phyloP scores from a whole-genome alignment of 2,329 filamentous ascomycete genomes.

The Dothistroma septosporum region DNA sequence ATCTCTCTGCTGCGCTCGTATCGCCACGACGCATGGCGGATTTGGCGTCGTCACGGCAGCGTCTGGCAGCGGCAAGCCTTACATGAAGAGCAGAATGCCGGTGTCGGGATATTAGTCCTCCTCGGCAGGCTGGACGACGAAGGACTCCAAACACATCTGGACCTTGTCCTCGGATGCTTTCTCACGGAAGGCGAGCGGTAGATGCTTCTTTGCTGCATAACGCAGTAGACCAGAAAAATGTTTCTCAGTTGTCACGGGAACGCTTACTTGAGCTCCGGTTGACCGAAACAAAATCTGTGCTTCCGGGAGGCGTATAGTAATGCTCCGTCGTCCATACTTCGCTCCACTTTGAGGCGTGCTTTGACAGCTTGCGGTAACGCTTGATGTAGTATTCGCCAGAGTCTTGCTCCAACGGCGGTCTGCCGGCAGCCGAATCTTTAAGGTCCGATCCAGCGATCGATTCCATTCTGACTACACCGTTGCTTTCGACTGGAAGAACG shows the following conservation, averaged over 20 bases:
- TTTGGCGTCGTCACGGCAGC: neutral
- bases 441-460: neutral
- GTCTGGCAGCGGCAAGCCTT: neutral
- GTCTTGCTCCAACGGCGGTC: neutral
- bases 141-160: too few species aligned
- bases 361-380: neutral
- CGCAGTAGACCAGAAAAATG: too few species aligned
- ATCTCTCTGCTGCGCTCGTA: neutral
- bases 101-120: too few species aligned
- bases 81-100: too few species aligned
- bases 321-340: conserved; percentile 1
- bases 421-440: too few species aligned
- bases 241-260: neutral
- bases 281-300: neutral
- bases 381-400: neutral
- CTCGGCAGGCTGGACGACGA: too few species aligned
- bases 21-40: neutral
- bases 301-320: neutral
- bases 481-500: neutral
- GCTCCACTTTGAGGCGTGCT: neutral
- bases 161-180: too few species aligned
- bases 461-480: neutral
- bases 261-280: neutral
- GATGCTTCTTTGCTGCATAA: too few species aligned
- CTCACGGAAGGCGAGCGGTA: too few species aligned